Percentiles rank a stretch among this genome's conserved stretches.
phyloP scores from a whole-genome alignment of 176 grass and related monocot genomes.

The Avena insularis region DNA sequence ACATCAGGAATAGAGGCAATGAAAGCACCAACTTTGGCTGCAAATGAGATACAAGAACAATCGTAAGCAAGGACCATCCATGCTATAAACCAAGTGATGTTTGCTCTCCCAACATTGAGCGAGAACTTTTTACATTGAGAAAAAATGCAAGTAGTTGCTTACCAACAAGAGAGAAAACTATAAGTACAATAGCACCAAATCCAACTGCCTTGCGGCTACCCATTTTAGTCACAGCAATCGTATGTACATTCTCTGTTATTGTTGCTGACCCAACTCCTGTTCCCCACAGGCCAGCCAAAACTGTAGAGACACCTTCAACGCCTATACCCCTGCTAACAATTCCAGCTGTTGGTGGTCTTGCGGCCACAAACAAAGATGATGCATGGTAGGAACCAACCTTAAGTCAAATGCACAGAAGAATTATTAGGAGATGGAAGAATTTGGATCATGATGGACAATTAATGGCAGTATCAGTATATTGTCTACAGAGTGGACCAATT shows the following conservation, averaged over 20 bases:
- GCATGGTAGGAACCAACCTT: constrained; percentile 97
- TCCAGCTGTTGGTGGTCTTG: constrained; percentile 88
- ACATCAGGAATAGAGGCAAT: constrained; percentile 98
- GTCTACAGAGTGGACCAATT: constrained; percentile 3
- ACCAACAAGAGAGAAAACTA: constrained; percentile 86
- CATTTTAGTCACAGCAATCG: constrained; percentile 99
- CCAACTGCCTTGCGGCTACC: constrained; percentile 87
- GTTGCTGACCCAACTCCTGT: constrained; percentile 91
- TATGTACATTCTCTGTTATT: constrained; percentile 94
- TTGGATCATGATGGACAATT: background rate
- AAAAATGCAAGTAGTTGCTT: constrained; percentile 39
- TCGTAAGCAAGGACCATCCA: constrained; percentile 35
- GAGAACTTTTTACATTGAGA: background rate
- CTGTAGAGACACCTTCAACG: constrained; percentile 82
- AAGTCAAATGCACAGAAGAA: constrained; percentile 36
- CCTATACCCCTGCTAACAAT: constrained; percentile 96
- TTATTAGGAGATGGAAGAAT: constrained; percentile 32
- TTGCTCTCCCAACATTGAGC: constrained; percentile 5
- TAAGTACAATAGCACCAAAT: constrained; percentile 83
- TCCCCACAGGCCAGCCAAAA: constrained; percentile 91
- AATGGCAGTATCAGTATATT: constrained; percentile 16
- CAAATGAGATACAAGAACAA: constrained; percentile 38
- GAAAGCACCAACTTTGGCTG: constrained; percentile 94
- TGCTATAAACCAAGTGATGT: constrained; percentile 20
- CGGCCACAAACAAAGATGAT: constrained; percentile 92